Evolutionary conservation across 2,329 filamentous ascomycete species (phyloP), one percentile per base, ranked within the genome.

Genomic region (Chrysoporthe puriensis): DNA sequence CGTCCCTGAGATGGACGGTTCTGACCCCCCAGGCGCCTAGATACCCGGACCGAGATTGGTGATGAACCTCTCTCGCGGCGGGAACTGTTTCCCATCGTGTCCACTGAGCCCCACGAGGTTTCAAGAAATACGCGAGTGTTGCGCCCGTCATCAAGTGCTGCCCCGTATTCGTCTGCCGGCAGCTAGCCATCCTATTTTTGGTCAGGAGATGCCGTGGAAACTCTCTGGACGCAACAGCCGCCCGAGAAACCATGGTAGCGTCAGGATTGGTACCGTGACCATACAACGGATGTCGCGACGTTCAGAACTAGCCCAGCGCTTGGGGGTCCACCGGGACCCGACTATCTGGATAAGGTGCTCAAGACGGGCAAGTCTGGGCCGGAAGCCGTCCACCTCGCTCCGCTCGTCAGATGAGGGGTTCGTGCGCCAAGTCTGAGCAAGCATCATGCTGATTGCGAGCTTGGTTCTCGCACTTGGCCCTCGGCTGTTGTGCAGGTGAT

Each of bases 261-360:
- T 58, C 21, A 60, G 11, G 32, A 62, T 42, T 57, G 50, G 64
- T 54, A 62, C 60, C 42, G 46, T 61, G 50, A 40, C 60, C 9
- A 21, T 40, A 48, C 61, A 13, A 40, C 46, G 34, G 48, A 63
- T 48, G 18, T 36, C 42, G 32, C 34, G 40, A 42, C 60, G 54
- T 43, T 52, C 13, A 52, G 34, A 26, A n/a, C 43, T 63, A 66
- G 57, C 46, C 14, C 34, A 60, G 21, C 56, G 32, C 56, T 40
- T 32, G 34, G 54, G 16, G 58, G n/a, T 11, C 48, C 48, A 56
- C 61, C n/a, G 62, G 13, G 57, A 67, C 67, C 67, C 67, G 64
- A 62, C 56, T 64, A 18, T 64, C 64, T 69, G 67, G 64, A 32
- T 64, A 21, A 61, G 43, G 7, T 14, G 64, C 42, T 60, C 61